phyloP scores from a whole-genome alignment of 495 filamentous ascomycete genomes.

The Neurospora tetraspora region DNA sequence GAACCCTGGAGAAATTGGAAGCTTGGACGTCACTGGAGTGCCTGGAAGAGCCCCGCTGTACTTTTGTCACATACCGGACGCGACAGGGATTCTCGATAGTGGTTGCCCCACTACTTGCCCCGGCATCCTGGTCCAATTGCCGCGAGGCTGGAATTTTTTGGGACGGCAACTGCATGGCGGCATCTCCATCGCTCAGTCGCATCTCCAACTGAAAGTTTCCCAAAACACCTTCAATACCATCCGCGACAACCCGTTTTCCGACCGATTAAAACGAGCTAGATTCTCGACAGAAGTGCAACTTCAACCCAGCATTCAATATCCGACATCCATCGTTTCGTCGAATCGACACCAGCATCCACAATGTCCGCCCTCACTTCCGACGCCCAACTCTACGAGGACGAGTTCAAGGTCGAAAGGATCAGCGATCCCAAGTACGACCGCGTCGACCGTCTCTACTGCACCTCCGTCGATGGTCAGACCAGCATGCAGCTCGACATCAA shows the following conservation, averaged over 20 bases:
- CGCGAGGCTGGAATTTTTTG: neutral
- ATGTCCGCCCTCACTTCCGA: conserved; percentile 52
- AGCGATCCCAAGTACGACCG: conserved; percentile 89
- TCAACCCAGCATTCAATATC: neutral
- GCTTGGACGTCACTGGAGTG: neutral
- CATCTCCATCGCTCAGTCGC: neutral
- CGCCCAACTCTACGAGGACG: conserved; percentile 84
- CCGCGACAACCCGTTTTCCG: neutral
- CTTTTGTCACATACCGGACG: neutral
- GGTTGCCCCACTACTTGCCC: neutral
- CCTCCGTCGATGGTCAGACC: conserved; percentile 57
- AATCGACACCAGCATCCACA: conserved; percentile 10
- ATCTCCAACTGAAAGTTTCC: neutral
- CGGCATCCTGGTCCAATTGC: neutral
- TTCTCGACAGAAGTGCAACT: neutral
- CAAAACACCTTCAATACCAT: neutral
- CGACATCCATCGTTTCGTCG: neutral
- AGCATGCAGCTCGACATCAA: conserved; percentile 88
- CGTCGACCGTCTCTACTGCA: conserved; percentile 69
- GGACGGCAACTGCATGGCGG: neutral
- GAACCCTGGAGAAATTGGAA: neutral
- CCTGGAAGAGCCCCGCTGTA: neutral
- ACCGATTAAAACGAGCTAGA: neutral
- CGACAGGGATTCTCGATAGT: neutral
- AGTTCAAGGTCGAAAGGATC: conserved; percentile 69